These are phyloP conservation scores for Symbiodinium natans DNA, from an alignment of 73 alveolate species.

Conservation along the genomic window DNA sequence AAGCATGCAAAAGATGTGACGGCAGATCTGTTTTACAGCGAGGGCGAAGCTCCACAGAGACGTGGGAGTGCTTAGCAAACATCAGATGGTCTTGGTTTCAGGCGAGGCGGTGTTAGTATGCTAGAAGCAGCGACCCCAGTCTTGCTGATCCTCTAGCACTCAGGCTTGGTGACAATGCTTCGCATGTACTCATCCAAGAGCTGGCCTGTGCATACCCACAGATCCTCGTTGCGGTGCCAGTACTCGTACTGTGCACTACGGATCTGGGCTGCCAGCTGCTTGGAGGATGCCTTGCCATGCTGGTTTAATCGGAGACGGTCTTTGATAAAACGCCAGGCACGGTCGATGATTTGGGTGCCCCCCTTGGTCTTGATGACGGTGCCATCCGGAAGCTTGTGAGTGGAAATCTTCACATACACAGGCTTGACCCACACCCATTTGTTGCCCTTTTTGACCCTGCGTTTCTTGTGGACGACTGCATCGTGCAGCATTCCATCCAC, in stretches of 20 bases:
- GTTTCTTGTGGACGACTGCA: too few species aligned
- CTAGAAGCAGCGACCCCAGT: too few species aligned
- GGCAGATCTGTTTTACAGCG: too few species aligned
- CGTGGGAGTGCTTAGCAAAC: too few species aligned
- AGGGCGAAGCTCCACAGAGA: too few species aligned
- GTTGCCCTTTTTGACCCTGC: too few species aligned
- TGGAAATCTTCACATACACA: not conserved
- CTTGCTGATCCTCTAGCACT: too few species aligned
- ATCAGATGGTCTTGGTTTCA: too few species aligned
- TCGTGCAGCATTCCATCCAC: too few species aligned
- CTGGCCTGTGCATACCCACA: not conserved
- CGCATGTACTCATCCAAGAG: not conserved
- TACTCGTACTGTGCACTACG: not conserved
- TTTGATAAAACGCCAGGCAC: not conserved
- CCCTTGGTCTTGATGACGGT: not conserved
- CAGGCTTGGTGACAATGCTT: not conserved
- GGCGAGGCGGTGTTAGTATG: too few species aligned
- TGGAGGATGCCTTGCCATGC: not conserved
- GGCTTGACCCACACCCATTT: too few species aligned
- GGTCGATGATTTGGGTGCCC: conserved; percentile 14
- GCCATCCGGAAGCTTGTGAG: conserved; percentile 1
- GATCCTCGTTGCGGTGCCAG: not conserved
- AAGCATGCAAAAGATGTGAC: too few species aligned
- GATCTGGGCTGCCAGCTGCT: not conserved
- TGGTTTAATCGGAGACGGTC: not conserved